Conservation (phyloP, 2,329 filamentous ascomycete genomes). For the Aspergillus sp. region DNA sequence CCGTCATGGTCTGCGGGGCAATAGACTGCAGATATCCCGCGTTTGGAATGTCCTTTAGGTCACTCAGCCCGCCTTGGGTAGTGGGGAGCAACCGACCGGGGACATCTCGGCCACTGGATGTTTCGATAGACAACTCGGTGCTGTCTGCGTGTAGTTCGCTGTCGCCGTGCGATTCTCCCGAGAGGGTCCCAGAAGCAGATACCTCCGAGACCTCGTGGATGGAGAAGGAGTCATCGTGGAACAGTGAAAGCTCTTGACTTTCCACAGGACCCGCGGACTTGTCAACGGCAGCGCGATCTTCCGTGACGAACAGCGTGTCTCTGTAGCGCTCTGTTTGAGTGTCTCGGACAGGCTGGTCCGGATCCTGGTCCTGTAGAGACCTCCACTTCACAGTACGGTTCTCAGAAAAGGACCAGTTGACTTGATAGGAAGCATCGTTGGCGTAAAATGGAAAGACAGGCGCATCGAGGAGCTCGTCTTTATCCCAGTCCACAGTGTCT, state of each 20-base stretch:
- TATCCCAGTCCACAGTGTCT: slow-evolving; percentile 46
- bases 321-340: background rate
- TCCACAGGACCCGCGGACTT: slow-evolving; percentile 7
- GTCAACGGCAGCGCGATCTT: slow-evolving; percentile 16
- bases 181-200: slow-evolving; percentile 12
- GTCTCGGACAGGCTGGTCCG: slow-evolving; percentile 5
- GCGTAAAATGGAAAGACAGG: slow-evolving; percentile 32
- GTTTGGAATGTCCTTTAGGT: slow-evolving; percentile 61
- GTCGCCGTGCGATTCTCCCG: slow-evolving; percentile 16
- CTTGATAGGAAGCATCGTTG: slow-evolving; percentile 3
- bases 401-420: slow-evolving; percentile 5
- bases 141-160: slow-evolving; percentile 15
- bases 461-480: slow-evolving; percentile 40
- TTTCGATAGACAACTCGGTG: slow-evolving; percentile 10
- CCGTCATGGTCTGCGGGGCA: slow-evolving; percentile 68
- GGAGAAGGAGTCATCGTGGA: slow-evolving; percentile 69
- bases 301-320: slow-evolving; percentile 22
- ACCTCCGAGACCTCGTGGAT: slow-evolving; percentile 50
- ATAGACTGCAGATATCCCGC: slow-evolving; percentile 58
- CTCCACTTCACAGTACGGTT: slow-evolving; percentile 20
- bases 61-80: slow-evolving; percentile 43
- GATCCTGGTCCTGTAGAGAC: slow-evolving; percentile 14
- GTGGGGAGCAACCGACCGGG: slow-evolving; percentile 12
- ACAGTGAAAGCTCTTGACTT: slow-evolving; percentile 47
- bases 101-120: slow-evolving; percentile 8